Evolutionary conservation across 2,329 filamentous ascomycete species (phyloP), one percentile per base, ranked within the genome.

Genomic region (Beauveria caledonica): DNA sequence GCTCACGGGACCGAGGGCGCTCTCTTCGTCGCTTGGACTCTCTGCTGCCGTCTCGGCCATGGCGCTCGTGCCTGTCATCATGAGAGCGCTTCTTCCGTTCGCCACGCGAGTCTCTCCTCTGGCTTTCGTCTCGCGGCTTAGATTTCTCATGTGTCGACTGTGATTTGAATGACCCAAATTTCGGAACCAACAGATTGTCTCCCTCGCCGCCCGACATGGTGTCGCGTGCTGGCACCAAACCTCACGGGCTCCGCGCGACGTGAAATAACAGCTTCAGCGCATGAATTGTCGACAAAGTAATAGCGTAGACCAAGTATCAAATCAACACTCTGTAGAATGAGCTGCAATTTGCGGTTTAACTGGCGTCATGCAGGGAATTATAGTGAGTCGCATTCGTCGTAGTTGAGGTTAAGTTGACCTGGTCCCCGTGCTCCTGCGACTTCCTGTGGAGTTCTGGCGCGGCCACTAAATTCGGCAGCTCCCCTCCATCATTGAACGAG

Each of bases 131-230:
- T 55, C 55, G 54, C n/a, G 25, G 17, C 25, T 82, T 86, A 5
- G 67, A 65, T 17, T 65, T 69, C 33, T 68, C 45, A 11, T 65
- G 63, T 9, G 59, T 56, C 8, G 51, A 13, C 33, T 63, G 62
- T 10, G 83, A 21, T 66, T 82, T 86, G 76, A 92, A 93, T 64
- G 89, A 92, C 21, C 84, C 78, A 68, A 93, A 92, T 66, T 86
- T 90, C 10, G 89, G 89, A 23, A 88, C 77, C 27, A 66, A 62
- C 40, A 66, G 48, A 50, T 65, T 66, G 39, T 64, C 63, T 42
- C 68, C 65, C 49, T 68, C 67, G 50, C 66, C 66, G 48, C 62
- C 62, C 27, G 70, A 66, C 69, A 72, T 73, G 54, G 59, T 63
- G 64, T 52, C 57, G 27, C 23, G 46, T 46, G 5, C 2, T 17